Percentiles rank a stretch among this genome's conserved stretches.
phyloP scores from a whole-genome alignment of 2,329 filamentous ascomycete genomes.

The Achaetomium macrosporum region DNA sequence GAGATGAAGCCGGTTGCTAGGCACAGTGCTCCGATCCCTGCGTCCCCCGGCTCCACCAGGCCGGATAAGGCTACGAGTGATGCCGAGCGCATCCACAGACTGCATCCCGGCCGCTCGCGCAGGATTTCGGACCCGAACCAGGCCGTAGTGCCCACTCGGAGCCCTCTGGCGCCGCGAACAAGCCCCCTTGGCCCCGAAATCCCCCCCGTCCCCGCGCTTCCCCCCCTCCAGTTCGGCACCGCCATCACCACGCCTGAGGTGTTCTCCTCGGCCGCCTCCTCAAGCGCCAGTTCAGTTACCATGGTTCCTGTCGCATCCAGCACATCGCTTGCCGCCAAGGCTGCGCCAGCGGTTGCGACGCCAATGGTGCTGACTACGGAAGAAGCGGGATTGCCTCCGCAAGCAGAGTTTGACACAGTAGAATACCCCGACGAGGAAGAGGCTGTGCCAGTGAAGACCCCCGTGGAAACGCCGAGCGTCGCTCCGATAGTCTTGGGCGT shows the following conservation, averaged over 20 bases:
- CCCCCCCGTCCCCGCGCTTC: conserved; percentile 25
- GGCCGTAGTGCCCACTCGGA: conserved; percentile 5
- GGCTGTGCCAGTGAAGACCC: not conserved
- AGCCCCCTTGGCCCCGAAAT: conserved; percentile 18
- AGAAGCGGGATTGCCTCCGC: not conserved
- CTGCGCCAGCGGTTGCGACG: not conserved
- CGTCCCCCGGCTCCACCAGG: conserved; percentile 10
- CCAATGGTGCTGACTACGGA: conserved; percentile 4
- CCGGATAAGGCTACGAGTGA: conserved; percentile 15
- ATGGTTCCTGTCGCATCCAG: conserved; percentile 19
- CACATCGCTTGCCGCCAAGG: conserved; percentile 14
- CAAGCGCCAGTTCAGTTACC: conserved; percentile 18
- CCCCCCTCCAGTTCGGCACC: conserved; percentile 20
- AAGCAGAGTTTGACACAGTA: conserved; percentile 1
- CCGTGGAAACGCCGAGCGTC: no score
- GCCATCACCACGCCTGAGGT: conserved; percentile 12
- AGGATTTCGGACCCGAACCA: conserved; percentile 20
- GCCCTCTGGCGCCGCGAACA: conserved; percentile 6
- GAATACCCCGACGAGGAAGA: conserved; percentile 10
- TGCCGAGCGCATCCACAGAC: conserved; percentile 21
- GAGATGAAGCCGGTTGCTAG: conserved; percentile 32
- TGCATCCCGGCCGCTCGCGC: conserved; percentile 25
- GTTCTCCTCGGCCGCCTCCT: conserved; percentile 13
- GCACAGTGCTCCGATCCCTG: conserved; percentile 9
- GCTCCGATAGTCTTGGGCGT: not conserved